Evolutionary conservation across 345 rosid species (phyloP), one percentile per base, ranked within the genome.

Genomic region (Corymbia maculata): DNA sequence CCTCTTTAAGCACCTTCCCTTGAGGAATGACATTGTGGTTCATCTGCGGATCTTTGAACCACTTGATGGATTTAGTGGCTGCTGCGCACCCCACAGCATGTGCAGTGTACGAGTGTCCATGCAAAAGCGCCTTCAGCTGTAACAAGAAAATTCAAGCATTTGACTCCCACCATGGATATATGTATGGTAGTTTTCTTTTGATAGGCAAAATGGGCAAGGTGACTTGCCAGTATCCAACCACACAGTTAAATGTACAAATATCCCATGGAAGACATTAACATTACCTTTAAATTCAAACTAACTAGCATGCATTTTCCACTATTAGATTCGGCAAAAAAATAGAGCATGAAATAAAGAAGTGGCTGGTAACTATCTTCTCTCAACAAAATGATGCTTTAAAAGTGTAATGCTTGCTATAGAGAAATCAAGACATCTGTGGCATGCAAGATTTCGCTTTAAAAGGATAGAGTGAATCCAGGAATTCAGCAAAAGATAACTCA

Each of bases 61-160:
- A 96, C 90, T 93, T 90, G 32, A 98, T 97, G 84, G 99, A 89
- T 89, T 95, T 98, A 86, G 89, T 93, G 80, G 99, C 99, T 84
- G 99, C 98, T 47, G 94, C 90, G 86, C 99, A 98, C 64, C 98
- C 99, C 95, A 95, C 93, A 86, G 99, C 97, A 93, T 98, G 99
- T 85, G 98, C 99, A 61, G 98, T 85, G 90, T 97, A 96, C 13
- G 99, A 96, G 90, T 97, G 99, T 87, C 99, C 99, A 90, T 96
- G 99, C 90, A 97, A 93, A 90, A 97, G 95, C 50, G 99, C 99
- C 91, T 94, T 92, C 87, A 97, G 97, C 99, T 97, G 85, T 80
- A 64, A 52, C 28, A 85, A 52, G 47, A 85, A 32, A 52, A 55
- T n/a, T 85, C 87, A 85, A 51, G 42, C 55, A 85, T 85, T 55